Conservation (phyloP, 106 monocot species). For the Dendrobium officinale region DNA sequence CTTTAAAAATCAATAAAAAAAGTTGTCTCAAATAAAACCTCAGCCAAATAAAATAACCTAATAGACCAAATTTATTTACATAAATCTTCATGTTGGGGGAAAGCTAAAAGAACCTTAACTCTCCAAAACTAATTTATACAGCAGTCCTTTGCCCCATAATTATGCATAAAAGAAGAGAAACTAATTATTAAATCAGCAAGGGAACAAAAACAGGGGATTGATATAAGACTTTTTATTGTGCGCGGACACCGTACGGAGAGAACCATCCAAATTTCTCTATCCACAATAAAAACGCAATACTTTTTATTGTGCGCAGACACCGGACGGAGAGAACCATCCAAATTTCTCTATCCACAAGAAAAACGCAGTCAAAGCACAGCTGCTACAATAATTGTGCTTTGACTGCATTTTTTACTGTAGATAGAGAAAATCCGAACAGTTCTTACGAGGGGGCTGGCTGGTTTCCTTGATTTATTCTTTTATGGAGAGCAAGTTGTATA, state of each 20-base stretch:
- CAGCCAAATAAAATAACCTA: background rate
- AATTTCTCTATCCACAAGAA: too few species aligned
- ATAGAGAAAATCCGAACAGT: too few species aligned
- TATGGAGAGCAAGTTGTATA: background rate
- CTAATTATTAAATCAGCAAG: background rate
- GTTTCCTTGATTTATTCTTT: background rate
- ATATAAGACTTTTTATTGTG: background rate
- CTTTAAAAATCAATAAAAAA: too few species aligned
- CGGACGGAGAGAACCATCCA: too few species aligned
- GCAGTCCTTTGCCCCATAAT: background rate
- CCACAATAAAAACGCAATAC: too few species aligned
- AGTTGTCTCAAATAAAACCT: background rate
- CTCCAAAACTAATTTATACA: background rate
- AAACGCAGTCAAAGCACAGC: too few species aligned
- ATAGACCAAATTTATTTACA: background rate
- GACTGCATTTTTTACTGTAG: too few species aligned
- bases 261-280: too few species aligned
- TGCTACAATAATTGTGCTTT: too few species aligned
- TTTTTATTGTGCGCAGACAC: too few species aligned
- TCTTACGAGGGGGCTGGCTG: background rate
- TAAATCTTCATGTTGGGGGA: too few species aligned
- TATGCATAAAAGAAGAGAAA: background rate
- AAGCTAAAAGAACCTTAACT: background rate
- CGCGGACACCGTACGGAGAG: too few species aligned
- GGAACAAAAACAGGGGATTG: background rate